Conservation (phyloP, 768 basidiomycete genomes). For the Phlegmacium glaucopus region DNA sequence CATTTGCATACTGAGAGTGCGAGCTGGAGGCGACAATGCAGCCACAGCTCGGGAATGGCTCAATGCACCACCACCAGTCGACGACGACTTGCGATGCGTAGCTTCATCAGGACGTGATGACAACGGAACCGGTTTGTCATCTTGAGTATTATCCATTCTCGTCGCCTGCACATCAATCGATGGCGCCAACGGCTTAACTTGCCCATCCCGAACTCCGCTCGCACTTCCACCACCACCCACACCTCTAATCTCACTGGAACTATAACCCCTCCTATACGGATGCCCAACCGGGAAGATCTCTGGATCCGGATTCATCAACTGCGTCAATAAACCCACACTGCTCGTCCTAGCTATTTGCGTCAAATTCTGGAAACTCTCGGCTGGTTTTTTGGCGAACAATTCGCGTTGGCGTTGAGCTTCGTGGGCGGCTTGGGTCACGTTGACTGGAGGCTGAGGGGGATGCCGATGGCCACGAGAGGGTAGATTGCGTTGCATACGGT, state of each 20-base stretch:
- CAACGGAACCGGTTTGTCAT: conserved; percentile 7
- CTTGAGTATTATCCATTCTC: background rate
- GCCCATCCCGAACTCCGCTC: conserved; percentile 8
- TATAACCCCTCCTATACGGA: conserved; percentile 52
- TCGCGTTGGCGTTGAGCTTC: conserved; percentile 66
- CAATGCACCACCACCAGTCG: background rate
- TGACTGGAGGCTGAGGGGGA: conserved; percentile 23
- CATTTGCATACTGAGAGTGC: conserved; percentile 14
- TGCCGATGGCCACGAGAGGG: conserved; percentile 1
- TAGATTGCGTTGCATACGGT: conserved; percentile 3
- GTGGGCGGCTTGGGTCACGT: conserved; percentile 37
- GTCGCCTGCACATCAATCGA: conserved; percentile 1
- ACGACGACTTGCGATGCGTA: conserved; percentile 1
- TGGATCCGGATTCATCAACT: conserved; percentile 72
- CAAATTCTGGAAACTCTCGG: conserved; percentile 59
- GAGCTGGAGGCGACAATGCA: conserved; percentile 15
- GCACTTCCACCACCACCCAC: conserved; percentile 15
- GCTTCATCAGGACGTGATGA: conserved; percentile 10
- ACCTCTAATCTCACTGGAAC: conserved; percentile 41
- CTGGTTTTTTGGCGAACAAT: conserved; percentile 70
- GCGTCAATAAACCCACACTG: conserved; percentile 56
- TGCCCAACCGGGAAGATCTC: conserved; percentile 54
- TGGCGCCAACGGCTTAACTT: conserved; percentile 15
- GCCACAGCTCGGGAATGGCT: background rate
- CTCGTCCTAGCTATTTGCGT: conserved; percentile 25